Conservation (phyloP, 768 basidiomycete genomes). For the Sporobolomyces phaffii region DNA sequence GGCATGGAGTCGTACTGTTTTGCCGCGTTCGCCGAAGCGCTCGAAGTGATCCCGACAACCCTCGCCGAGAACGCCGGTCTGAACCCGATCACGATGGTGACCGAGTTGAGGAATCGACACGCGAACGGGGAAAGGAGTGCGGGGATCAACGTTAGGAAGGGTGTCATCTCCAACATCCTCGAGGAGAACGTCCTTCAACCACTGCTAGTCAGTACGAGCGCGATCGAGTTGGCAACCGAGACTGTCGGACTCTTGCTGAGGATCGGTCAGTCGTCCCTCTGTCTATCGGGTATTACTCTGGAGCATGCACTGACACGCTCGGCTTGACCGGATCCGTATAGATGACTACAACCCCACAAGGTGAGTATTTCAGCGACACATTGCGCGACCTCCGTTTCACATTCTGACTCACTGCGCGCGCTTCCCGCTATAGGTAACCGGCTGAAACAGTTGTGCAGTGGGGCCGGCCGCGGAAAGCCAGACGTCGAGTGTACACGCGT, state of each 20-base stretch:
- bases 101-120: constrained; percentile 92
- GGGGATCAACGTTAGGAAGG: constrained; percentile 97
- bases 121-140: constrained; percentile 89
- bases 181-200: constrained; percentile 96
- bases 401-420: too few relatives aligned
- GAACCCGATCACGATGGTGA: constrained; percentile 96
- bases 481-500: too few relatives aligned
- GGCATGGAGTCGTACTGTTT: constrained; percentile 99
- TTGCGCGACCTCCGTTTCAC: too few relatives aligned
- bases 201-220: constrained; percentile 85
- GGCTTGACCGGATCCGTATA: not conserved
- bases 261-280: constrained; percentile 54
- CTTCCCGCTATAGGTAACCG: not conserved
- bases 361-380: not conserved
- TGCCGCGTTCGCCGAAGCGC: constrained; percentile 94
- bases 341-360: constrained; percentile 18
- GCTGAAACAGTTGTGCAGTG: too few relatives aligned
- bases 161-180: constrained; percentile 90
- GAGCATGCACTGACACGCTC: not conserved
- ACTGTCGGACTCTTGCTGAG: constrained; percentile 93
- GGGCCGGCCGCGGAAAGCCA: too few relatives aligned
- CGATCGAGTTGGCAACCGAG: constrained; percentile 89
- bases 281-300: not conserved
- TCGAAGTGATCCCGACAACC: constrained; percentile 96
- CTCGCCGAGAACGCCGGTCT: constrained; percentile 97